A percentile compares a stretch with the other conserved stretches of the same genome.
Conservation (phyloP, 2,329 filamentous ascomycete genomes). For the Pseudocercospora pini-densiflorae region DNA sequence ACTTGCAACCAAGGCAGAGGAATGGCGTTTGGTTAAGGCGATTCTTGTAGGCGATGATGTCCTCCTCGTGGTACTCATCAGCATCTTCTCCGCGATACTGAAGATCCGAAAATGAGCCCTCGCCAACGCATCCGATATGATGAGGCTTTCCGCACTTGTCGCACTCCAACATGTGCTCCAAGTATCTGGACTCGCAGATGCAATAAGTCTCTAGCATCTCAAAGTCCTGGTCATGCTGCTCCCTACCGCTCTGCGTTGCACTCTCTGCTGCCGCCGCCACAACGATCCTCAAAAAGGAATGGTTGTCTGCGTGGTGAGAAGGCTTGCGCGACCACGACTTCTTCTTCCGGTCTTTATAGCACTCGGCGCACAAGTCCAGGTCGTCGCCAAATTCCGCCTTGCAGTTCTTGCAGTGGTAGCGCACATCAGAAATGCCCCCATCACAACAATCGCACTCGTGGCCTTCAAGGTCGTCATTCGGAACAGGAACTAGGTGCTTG, state of each 20-base stretch:
- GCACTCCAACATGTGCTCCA: constrained; percentile 22
- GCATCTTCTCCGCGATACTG: constrained; percentile 7
- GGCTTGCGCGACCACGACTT: neutral
- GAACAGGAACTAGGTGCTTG: neutral
- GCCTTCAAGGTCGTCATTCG: neutral
- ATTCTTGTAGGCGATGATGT: neutral
- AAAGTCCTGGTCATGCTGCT: neutral
- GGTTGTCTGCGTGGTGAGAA: neutral
- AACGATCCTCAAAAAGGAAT: neutral
- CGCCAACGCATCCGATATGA: constrained; percentile 22
- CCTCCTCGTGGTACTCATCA: constrained; percentile 9
- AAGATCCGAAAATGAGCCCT: constrained; percentile 9
- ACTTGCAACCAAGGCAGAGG: neutral
- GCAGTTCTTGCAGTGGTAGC: neutral
- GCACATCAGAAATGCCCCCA: neutral
- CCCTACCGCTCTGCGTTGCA: neutral
- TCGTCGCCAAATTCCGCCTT: neutral
- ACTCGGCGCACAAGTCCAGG: neutral
- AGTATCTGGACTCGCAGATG: constrained; percentile 11
- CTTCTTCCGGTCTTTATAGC: neutral
- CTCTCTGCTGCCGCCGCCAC: neutral
- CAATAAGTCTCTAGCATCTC: constrained; percentile 8
- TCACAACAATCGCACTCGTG: neutral
- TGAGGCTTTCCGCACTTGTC: constrained; percentile 12
- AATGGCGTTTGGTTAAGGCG: neutral